Conservation (phyloP, 192 early-diverging fungal species). For the Linnemannia schmuckeri region DNA sequence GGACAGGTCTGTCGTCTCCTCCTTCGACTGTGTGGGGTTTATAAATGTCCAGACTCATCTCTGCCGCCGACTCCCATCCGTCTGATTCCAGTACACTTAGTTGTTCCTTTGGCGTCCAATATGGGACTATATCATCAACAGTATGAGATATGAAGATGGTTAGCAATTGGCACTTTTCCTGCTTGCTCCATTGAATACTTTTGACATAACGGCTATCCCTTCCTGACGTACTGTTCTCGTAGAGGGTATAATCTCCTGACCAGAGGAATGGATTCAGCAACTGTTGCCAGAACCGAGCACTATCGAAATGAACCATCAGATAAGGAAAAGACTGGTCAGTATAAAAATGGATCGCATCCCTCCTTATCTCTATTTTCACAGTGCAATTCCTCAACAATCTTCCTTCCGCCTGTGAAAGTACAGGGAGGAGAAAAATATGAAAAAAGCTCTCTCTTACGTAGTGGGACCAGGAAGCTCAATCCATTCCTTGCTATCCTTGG, state of each 20-base stretch:
- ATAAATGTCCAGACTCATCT: constrained; percentile 55
- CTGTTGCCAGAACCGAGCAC: constrained; percentile 52
- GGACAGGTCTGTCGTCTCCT: constrained; percentile 45
- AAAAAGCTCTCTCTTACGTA: background rate
- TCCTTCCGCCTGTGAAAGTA: background rate
- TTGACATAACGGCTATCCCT: background rate
- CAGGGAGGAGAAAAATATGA: background rate
- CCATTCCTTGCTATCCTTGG: constrained; percentile 37
- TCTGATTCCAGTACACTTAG: constrained; percentile 21
- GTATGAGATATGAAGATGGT: background rate
- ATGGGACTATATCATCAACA: constrained; percentile 27
- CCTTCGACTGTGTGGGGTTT: constrained; percentile 29
- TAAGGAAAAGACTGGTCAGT: background rate
- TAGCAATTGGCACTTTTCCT: background rate
- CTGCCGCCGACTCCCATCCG: constrained; percentile 30
- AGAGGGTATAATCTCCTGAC: constrained; percentile 41
- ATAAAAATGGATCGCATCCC: background rate
- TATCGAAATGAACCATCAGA: background rate
- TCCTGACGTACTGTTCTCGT: constrained; percentile 43
- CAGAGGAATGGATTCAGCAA: constrained; percentile 42
- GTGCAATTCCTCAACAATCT: background rate
- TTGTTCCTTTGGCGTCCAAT: constrained; percentile 37
- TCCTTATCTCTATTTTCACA: constrained; percentile 11
- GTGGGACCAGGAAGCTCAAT: constrained; percentile 32
- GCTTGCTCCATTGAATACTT: background rate